Percentiles rank a stretch among this genome's conserved stretches.
These are phyloP conservation scores for Rubus idaeus DNA, from an alignment of 306 rosid species.

Conservation along the genomic window DNA sequence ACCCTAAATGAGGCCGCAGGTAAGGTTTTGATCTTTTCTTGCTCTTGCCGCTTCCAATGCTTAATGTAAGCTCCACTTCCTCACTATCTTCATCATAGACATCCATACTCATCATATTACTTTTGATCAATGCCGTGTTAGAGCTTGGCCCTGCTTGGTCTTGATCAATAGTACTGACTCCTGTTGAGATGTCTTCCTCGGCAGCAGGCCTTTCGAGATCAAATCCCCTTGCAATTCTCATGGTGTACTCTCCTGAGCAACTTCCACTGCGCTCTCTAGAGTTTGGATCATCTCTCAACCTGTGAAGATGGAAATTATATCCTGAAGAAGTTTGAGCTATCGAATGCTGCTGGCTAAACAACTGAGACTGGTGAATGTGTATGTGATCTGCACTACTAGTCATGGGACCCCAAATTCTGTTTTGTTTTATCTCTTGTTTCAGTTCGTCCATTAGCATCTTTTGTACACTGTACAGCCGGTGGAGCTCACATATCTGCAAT, in stretches of 20 bases:
- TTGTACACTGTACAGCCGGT: conserved; percentile 72
- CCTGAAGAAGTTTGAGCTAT: conserved; percentile 29
- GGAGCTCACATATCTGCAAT: conserved; percentile 82
- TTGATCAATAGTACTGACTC: conserved; percentile 37
- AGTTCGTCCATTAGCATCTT: conserved; percentile 72
- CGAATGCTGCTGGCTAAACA: conserved; percentile 36
- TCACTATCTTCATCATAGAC: conserved; percentile 56
- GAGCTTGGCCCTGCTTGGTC: conserved; percentile 56
- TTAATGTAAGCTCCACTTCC: conserved; percentile 83
- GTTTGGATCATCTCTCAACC: conserved; percentile 49
- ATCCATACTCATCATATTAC: conserved; percentile 35
- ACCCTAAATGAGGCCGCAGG: conserved; percentile 9
- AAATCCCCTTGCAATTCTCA: conserved; percentile 55
- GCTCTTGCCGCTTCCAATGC: conserved; percentile 68
- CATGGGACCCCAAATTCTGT: conserved; percentile 35
- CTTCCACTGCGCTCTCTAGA: conserved; percentile 78
- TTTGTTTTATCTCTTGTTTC: conserved; percentile 44
- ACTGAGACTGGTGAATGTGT: conserved; percentile 32
- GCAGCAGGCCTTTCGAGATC: conserved; percentile 71
- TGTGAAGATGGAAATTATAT: conserved; percentile 37
- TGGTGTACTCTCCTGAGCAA: conserved; percentile 58
- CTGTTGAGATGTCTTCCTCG: conserved; percentile 44
- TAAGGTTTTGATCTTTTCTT: conserved; percentile 48
- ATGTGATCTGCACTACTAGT: conserved; percentile 29
- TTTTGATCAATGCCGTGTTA: conserved; percentile 23